Percentiles rank a stretch among this genome's conserved stretches.
Conservation (phyloP, 2,329 filamentous ascomycete genomes). For the Paraphoma chrysanthemicola region DNA sequence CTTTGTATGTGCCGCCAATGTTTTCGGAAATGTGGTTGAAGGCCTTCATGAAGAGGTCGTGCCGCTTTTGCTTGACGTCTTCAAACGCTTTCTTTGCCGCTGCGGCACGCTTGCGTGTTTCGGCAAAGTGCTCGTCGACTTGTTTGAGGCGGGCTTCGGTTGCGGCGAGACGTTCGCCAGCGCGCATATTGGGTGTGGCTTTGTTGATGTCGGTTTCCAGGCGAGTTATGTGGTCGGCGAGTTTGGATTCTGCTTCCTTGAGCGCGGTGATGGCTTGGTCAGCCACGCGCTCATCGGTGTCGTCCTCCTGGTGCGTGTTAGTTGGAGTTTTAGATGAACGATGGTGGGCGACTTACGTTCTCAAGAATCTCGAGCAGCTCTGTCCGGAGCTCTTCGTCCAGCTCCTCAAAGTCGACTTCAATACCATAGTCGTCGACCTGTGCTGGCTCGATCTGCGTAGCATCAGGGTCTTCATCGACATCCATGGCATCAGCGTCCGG, state of each 20-base stretch:
- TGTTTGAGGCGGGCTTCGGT: slow-evolving; percentile 83
- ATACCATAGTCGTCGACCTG: slow-evolving; percentile 90
- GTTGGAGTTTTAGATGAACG: not conserved
- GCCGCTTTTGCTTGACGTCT: slow-evolving; percentile 79
- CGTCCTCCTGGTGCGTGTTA: slow-evolving; percentile 62
- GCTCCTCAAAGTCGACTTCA: slow-evolving; percentile 79
- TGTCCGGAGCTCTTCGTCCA: slow-evolving; percentile 77
- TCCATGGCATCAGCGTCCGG: slow-evolving; percentile 90
- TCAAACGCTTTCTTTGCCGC: slow-evolving; percentile 84
- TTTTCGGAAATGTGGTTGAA: slow-evolving; percentile 95
- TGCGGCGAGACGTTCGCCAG: slow-evolving; percentile 86
- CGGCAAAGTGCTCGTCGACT: slow-evolving; percentile 88
- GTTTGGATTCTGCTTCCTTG: slow-evolving; percentile 68
- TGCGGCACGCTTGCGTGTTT: slow-evolving; percentile 76
- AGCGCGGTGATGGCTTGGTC: slow-evolving; percentile 24
- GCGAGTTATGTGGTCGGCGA: slow-evolving; percentile 78
- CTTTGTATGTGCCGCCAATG: slow-evolving; percentile 92
- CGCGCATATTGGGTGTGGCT: slow-evolving; percentile 95
- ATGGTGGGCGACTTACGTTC: slow-evolving; percentile 41
- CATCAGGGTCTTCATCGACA: slow-evolving; percentile 71
- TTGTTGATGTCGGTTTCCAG: slow-evolving; percentile 86
- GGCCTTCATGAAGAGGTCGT: slow-evolving; percentile 92
- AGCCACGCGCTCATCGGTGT: slow-evolving; percentile 58
- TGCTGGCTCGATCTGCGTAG: slow-evolving; percentile 59
- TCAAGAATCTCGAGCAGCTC: slow-evolving; percentile 52